Evolutionary conservation across 306 rosid genomes (phyloP).

Genomic region (Cucurbita pepo): DNA sequence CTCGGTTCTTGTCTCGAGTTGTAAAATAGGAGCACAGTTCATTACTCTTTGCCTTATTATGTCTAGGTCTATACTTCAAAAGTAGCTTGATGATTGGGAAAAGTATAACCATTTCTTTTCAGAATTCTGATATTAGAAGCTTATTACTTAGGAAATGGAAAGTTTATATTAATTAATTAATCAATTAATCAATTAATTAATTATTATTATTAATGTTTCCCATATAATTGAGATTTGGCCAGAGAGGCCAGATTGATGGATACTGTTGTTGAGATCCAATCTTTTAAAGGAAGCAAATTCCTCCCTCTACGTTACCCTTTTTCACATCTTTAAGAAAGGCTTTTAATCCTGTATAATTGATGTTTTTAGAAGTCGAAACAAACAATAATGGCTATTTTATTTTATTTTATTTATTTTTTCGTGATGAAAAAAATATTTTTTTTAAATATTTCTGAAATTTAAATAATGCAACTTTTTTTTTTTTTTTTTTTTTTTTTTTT

Average conservation of each 20-base stretch:
- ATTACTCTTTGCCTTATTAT: neutral
- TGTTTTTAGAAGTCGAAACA: too few species aligned
- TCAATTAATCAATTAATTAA: too few species aligned
- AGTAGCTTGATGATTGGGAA: too few species aligned
- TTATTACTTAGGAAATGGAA: neutral
- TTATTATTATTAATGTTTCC: neutral
- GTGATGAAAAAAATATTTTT: too few species aligned
- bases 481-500: too few species aligned
- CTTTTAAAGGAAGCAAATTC: neutral
- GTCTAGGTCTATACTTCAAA: too few species aligned
- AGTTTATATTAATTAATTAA: accelerated
- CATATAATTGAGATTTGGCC: neutral
- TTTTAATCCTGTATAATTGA: neutral
- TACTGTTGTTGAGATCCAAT: neutral
- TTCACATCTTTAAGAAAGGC: neutral
- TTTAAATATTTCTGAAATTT: too few species aligned
- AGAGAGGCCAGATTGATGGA: neutral
- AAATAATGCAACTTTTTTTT: too few species aligned
- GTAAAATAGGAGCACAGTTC: neutral
- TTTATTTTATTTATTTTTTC: too few species aligned
- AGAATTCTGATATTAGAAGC: neutral
- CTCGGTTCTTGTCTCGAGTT: neutral
- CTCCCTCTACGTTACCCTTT: neutral
- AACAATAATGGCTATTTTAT: too few species aligned
- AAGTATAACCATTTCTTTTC: too few species aligned